These are phyloP conservation scores for Beauveria caledonica DNA, from an alignment of 2,329 filamentous ascomycete species.

Conservation along the genomic window DNA sequence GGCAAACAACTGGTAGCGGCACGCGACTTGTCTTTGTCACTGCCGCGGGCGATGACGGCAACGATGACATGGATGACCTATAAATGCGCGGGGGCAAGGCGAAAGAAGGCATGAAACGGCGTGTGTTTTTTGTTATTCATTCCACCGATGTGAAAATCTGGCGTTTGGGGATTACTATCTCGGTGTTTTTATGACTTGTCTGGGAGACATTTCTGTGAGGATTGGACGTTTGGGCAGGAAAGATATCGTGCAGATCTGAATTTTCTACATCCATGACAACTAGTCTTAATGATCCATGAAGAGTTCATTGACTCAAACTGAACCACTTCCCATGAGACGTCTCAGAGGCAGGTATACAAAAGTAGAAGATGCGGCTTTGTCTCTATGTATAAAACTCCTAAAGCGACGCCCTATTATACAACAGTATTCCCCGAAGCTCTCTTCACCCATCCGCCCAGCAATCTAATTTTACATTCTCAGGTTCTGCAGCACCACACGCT, in stretches of 20 bases:
- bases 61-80: slow-evolving; percentile 39
- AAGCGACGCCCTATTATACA: slow-evolving; percentile 6
- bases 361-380: slow-evolving; percentile 10
- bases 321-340: not conserved
- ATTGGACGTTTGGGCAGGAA: not conserved
- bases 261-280: not conserved
- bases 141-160: slow-evolving; percentile 11
- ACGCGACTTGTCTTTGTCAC: slow-evolving; percentile 65
- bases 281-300: too few species aligned
- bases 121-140: not conserved
- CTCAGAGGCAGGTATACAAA: not conserved
- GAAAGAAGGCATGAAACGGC: not conserved
- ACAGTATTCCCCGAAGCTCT: not conserved
- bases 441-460: not conserved
- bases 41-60: slow-evolving; percentile 38
- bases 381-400: slow-evolving; percentile 19
- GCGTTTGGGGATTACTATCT: slow-evolving; percentile 22
- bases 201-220: not conserved
- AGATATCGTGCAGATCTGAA: not conserved
- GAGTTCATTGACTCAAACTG: not conserved
- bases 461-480: slow-evolving; percentile 32
- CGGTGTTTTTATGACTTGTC: not conserved
- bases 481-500: slow-evolving; percentile 51
- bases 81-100: not conserved
- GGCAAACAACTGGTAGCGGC: slow-evolving; percentile 68